Evolutionary conservation across 768 basidiomycete species (phyloP).

Genomic region (Sporobolomyces phaffii): DNA sequence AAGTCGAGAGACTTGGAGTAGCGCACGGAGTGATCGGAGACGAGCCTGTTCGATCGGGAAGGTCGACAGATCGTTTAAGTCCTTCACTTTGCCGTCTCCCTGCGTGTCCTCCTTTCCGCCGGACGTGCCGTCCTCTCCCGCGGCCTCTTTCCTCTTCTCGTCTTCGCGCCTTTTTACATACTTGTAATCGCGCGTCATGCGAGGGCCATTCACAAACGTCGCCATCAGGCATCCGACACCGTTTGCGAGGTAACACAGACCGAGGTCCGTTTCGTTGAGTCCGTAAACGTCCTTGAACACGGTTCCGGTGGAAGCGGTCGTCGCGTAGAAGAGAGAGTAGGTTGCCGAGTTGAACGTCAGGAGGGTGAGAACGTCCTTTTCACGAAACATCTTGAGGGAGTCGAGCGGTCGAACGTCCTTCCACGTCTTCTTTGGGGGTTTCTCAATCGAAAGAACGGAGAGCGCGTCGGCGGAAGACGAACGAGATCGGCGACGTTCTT

Average conservation of each 20-base stretch:
- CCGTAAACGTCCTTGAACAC: conserved; percentile 58
- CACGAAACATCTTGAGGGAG: conserved; percentile 53
- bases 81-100: conserved; percentile 3
- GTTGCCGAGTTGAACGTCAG: conserved; percentile 42
- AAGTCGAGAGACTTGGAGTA: not conserved
- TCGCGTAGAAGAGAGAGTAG: conserved; percentile 55
- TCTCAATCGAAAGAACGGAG: conserved; percentile 1
- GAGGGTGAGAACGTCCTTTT: conserved; percentile 57
- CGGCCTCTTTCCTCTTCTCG: conserved; percentile 29
- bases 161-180: conserved; percentile 44
- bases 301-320: conserved; percentile 59
- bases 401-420: conserved; percentile 18
- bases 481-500: conserved; percentile 15
- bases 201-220: conserved; percentile 56
- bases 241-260: conserved; percentile 69
- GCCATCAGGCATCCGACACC: conserved; percentile 67
- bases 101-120: conserved; percentile 35
- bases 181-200: conserved; percentile 64
- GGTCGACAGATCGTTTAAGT: conserved; percentile 39
- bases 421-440: conserved; percentile 31
- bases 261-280: conserved; percentile 60
- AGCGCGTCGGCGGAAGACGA: not conserved
- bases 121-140: not conserved
- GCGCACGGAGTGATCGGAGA: conserved; percentile 37
- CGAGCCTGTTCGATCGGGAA: conserved; percentile 45